A percentile compares a stretch with the other conserved stretches of the same genome.
These are phyloP conservation scores for Gautieria morchelliformis DNA, from an alignment of 768 basidiomycete species.

Conservation along the genomic window DNA sequence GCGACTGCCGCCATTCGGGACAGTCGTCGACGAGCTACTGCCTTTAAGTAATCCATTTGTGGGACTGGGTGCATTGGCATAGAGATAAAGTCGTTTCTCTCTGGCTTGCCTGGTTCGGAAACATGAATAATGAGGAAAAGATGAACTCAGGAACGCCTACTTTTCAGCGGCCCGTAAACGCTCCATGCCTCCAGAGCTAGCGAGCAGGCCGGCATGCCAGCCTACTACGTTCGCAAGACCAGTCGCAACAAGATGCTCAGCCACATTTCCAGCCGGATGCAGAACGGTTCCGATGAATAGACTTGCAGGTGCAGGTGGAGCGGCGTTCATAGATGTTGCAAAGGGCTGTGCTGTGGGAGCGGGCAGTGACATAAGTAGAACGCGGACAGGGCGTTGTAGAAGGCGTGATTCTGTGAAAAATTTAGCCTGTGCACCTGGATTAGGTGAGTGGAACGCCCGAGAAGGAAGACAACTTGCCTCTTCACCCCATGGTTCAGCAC, in stretches of 20 bases:
- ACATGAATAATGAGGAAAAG: background rate
- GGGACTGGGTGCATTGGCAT: constrained; percentile 43
- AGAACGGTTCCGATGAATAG: constrained; percentile 86
- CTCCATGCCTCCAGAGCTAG: constrained; percentile 77
- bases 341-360: constrained; percentile 73
- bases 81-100: constrained; percentile 61
- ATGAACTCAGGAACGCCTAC: constrained; percentile 6
- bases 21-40: constrained; percentile 27
- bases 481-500: constrained; percentile 79
- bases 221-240: constrained; percentile 90
- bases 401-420: constrained; percentile 88
- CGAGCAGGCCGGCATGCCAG: constrained; percentile 96
- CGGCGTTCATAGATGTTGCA: constrained; percentile 34
- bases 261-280: constrained; percentile 92
- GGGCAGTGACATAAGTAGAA: constrained; percentile 73
- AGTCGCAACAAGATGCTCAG: constrained; percentile 73
- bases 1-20: constrained; percentile 33
- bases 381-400: constrained; percentile 68
- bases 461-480: constrained; percentile 46
- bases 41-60: constrained; percentile 31
- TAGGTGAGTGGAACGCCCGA: background rate
- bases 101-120: constrained; percentile 39
- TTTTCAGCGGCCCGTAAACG: constrained; percentile 78
- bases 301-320: constrained; percentile 54
- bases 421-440: constrained; percentile 49